Evolutionary conservation across 805 yeast genomes (phyloP), one percentile per base, ranked within the genome.

Genomic region (Peterozyma xylosa): DNA sequence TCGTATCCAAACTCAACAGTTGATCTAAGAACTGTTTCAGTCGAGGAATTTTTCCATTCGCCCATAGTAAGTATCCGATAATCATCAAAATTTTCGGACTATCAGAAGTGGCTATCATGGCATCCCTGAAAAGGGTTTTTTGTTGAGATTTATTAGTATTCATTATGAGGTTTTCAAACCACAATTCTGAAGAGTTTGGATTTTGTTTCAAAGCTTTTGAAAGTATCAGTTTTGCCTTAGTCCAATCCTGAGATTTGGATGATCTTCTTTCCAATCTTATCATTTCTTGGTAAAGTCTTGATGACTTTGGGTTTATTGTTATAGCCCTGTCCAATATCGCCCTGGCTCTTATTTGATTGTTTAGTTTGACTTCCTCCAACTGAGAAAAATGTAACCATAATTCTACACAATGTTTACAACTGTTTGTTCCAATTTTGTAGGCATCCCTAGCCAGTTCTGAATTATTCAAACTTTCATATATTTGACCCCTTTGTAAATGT

Each of bases 1-100:
- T 66, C 1, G 66, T 58, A 45, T 80, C 78, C 2, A 69, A 66
- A n/a, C 63, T 66, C 10, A 82, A 56, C 0, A 93, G 85, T 42
- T 84, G 68, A 39, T 82, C 82, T 45, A 88, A 75, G 88, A 96
- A 90, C 11, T 80, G 70, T 44, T 68, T 65, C 0, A 95, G 86
- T 50, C 80, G 82, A 1, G 71, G 62, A 21, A 71, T 60, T 50
- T 84, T 84, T 0, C 84, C 82, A 21, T 77, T 83, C 1, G 64
- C 53, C 81, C 82, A 82, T 48, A 89, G 80, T 45, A 78, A 74
- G 11, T 69, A 63, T 0, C 93, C 96, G 30, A 88, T 80, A 0
- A 76, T 70, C 11, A 76, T 51, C 11, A 90, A 63, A 1, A 91
- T 74, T 14, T 68, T 47, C 0, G 82, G 70, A 41, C 80, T 69